Conservation (phyloP, 495 filamentous ascomycete species). For the Lentithecium fluviatile region DNA sequence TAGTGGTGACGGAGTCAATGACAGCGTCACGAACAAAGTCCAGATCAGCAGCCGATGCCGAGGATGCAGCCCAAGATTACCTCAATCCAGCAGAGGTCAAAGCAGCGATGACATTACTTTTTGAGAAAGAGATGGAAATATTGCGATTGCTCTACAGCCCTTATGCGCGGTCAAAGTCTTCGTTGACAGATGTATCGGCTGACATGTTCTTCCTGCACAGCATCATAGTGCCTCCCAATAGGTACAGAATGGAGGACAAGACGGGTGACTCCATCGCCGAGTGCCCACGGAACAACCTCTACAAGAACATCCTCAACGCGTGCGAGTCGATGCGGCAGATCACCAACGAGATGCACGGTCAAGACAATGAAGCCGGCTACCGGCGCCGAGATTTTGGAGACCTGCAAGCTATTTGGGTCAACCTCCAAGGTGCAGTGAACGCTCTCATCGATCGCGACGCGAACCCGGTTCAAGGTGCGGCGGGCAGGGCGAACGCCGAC, state of each 20-base stretch:
- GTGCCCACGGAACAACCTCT: slow-evolving; percentile 77
- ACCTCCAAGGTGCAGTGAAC: slow-evolving; percentile 87
- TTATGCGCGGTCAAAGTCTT: slow-evolving; percentile 53
- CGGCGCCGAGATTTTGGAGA: slow-evolving; percentile 49
- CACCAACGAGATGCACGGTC: slow-evolving; percentile 64
- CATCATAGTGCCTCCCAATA: slow-evolving; percentile 86
- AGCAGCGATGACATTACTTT: slow-evolving; percentile 71
- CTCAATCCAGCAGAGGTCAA: slow-evolving; percentile 74
- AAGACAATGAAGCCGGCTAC: slow-evolving; percentile 36
- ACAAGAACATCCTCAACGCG: slow-evolving; percentile 72
- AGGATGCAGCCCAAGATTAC: slow-evolving; percentile 55
- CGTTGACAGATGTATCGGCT: slow-evolving; percentile 55
- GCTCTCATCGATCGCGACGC: slow-evolving; percentile 82
- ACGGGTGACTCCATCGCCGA: slow-evolving; percentile 79
- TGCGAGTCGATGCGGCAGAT: slow-evolving; percentile 72
- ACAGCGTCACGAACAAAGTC: slow-evolving; percentile 47
- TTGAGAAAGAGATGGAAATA: slow-evolving; percentile 82
- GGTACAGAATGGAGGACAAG: slow-evolving; percentile 83
- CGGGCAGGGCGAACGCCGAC: slow-evolving; percentile 66
- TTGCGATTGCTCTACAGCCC: slow-evolving; percentile 79
- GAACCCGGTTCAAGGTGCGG: slow-evolving; percentile 72
- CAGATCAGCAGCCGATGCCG: slow-evolving; percentile 40
- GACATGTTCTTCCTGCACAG: slow-evolving; percentile 93
- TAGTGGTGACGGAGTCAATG: slow-evolving; percentile 24
- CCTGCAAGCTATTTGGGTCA: slow-evolving; percentile 69